Evolutionary conservation across 2,329 filamentous ascomycete genomes (phyloP), one percentile per base, ranked within the genome.

Genomic region (Cadophora luteo-olivacea): DNA sequence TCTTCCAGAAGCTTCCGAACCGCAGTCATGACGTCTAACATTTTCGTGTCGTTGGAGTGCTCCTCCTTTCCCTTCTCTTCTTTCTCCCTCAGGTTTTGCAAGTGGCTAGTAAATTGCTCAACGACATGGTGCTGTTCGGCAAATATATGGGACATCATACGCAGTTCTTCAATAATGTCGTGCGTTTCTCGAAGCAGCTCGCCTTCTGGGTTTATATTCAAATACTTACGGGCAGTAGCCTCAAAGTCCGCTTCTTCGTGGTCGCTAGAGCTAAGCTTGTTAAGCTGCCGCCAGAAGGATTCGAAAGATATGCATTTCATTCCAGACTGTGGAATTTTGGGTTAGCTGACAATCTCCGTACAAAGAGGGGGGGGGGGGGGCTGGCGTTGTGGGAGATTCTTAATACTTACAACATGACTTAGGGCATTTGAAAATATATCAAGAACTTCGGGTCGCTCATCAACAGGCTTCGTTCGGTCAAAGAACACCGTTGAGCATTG

Each of bases 121-220:
- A 55, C 19, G 22, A 67, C 38, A 29, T 62, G 65, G 19, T 36
- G 49, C 51, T 67, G 65, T 29, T 67, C 48, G n/a, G 25, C 45
- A 24, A 52, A 75, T 14, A 83, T 75, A 2, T 78, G 73, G 0
- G 80, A 72, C 80, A 84, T 83, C 24, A 84, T 84, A 3, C 80
- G 78, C 0, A 84, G 75, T 66, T 84, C 82, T 7, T 84, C 82
- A 2, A 81, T 71, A 33, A 84, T 81, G 36, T 84, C 82, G 32
- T 82, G 81, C 12, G 82, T 79, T 64, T 84, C 82, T 0, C 76
- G 71, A 49, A 82, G 79, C 0, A 84, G 72, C 24, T 78, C 75
- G 0, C 80, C 80, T 66, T 84, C 81, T 0, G 78, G 77, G 7
- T 79, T 80, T 32, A 84, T 83, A 63, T 83, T 79, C 0, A 83